phyloP scores from a whole-genome alignment of 2,329 filamentous ascomycete genomes.

The Rhinocladiella mackenziei region DNA sequence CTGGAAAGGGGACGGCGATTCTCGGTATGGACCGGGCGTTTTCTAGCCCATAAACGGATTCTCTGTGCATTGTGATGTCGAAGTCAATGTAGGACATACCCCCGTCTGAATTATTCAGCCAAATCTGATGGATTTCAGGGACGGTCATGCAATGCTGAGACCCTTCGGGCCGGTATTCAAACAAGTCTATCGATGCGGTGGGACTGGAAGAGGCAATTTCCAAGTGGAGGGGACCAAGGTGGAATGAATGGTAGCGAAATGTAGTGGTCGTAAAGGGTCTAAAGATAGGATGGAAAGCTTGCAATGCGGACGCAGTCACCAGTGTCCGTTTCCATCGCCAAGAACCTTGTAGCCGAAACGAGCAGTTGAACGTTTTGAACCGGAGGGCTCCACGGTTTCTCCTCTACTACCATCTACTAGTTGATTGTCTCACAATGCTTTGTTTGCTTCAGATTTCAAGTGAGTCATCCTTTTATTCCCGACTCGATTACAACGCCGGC shows the following conservation, averaged over 20 bases:
- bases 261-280: constrained; percentile 1
- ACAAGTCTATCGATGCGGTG: not conserved
- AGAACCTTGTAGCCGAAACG: too few relatives aligned
- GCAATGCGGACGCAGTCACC: not conserved
- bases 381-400: too few relatives aligned
- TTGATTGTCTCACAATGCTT: too few relatives aligned
- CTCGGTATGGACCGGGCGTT: not conserved
- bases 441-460: too few relatives aligned
- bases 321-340: constrained; percentile 12
- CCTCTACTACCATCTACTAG: too few relatives aligned
- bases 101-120: constrained; percentile 25
- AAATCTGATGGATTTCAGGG: constrained; percentile 4
- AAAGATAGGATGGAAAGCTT: constrained; percentile 5
- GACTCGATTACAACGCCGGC: too few relatives aligned
- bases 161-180: not conserved
- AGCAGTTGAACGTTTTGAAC: too few relatives aligned
- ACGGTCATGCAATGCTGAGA: constrained; percentile 2
- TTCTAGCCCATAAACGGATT: not conserved
- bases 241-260: not conserved
- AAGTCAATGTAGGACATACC: constrained; percentile 15
- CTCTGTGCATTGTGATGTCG: constrained; percentile 3
- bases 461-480: too few relatives aligned
- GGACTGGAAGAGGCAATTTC: not conserved
- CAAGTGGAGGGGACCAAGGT: not conserved
- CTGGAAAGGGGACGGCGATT: not conserved